Percentiles rank a stretch among this genome's conserved stretches.
These are phyloP conservation scores for Purpureocillium lavendulum DNA, from an alignment of 2,329 filamentous ascomycete species.

Conservation along the genomic window DNA sequence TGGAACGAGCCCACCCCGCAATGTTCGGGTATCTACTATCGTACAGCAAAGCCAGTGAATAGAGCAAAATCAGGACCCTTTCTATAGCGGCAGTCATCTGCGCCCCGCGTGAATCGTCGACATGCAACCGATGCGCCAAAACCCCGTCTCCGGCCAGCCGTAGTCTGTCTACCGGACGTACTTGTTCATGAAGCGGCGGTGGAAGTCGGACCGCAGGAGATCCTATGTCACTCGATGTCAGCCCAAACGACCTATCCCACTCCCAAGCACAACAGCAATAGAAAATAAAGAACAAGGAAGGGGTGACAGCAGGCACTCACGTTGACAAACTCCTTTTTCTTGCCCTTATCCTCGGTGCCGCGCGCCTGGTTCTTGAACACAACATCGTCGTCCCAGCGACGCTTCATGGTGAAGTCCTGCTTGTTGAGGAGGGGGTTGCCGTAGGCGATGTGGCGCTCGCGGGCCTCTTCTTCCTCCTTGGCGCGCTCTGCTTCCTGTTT, in stretches of 20 bases:
- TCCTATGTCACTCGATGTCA: conserved; percentile 48
- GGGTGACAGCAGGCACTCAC: conserved; percentile 39
- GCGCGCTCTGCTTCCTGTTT: conserved; percentile 65
- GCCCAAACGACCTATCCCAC: no score
- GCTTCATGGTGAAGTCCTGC: conserved; percentile 81
- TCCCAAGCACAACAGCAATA: conserved; percentile 1
- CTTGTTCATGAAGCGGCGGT: conserved; percentile 89
- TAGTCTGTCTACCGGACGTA: conserved; percentile 42
- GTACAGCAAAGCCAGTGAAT: conserved; percentile 7
- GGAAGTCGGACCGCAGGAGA: conserved; percentile 88
- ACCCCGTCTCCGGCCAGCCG: not conserved
- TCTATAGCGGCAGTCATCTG: no score
- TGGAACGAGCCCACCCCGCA: no score
- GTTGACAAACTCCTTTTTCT: conserved; percentile 94
- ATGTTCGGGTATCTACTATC: conserved; percentile 4
- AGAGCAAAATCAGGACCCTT: no score
- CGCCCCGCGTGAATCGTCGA: no score
- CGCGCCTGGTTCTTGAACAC: conserved; percentile 98
- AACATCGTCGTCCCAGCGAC: conserved; percentile 95
- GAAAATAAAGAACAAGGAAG: not conserved
- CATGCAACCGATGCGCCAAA: no score
- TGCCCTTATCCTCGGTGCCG: conserved; percentile 82
- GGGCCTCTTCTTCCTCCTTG: conserved; percentile 72
- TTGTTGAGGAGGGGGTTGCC: conserved; percentile 92
- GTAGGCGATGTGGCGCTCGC: conserved; percentile 80